Evolutionary conservation across 352 stramenopile genomes (phyloP), one percentile per base, ranked within the genome.

Genomic region (Ophiocytium majus): DNA sequence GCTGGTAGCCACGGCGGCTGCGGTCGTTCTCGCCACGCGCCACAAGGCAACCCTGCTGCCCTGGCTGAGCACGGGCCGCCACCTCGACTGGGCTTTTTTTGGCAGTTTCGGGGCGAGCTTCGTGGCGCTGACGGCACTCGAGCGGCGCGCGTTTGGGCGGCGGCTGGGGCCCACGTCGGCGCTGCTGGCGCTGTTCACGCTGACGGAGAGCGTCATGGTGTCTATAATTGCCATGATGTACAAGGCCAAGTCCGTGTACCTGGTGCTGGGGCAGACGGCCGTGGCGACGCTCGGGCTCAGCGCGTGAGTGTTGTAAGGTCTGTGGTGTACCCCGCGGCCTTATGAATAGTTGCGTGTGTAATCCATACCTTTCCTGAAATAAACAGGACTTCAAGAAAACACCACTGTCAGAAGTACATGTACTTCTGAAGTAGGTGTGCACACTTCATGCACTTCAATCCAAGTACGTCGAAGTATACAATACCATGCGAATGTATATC

Each of bases 141-240:
- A 71, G 28, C 28, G 19, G 28, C 23, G 28, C 23, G 28, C 28
- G 28, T 71, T 71, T 71, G 57, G 57, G 57, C 23, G 28, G 32
- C 5, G 66, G 32, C 17, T 78, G 5, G 35, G 32, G 32, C 66
- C 66, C 5, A 78, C 66, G 32, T 14, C 14, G 66, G 32, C 66
- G 14, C 17, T 78, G 32, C 66, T 78, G 32, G 17, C 66, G 32
- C 66, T 78, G 32, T 78, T 78, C 66, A 78, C 66, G 5, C 5
- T 78, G 32, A 17, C 5, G 5, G 66, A 78, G 35, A 43, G 66
- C 35, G 14, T 78, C 5, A 78, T 78, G 32, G 66, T 78, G 32
- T 78, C 66, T 14, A 43, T 78, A 5, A 43, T 78, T 43, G 14
- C 32, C 5, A 5, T 78, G 5, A 17, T 78, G 5, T 78, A 17